phyloP scores from a whole-genome alignment of 2,329 filamentous ascomycete genomes.

The Monascus ruber region DNA sequence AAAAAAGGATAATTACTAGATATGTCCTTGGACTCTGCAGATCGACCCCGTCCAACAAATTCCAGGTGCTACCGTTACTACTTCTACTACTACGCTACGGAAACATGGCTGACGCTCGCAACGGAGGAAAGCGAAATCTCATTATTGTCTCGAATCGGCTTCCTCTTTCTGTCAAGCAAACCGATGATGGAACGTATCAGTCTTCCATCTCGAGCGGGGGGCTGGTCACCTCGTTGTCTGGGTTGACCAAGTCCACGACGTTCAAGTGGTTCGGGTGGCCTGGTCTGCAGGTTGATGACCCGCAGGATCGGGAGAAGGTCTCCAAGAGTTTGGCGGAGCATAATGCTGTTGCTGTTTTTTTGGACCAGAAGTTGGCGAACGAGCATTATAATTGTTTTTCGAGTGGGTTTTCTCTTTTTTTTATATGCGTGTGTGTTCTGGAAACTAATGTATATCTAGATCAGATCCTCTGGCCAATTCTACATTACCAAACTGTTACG shows the following conservation, averaged over 20 bases:
- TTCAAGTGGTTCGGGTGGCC: constrained; percentile 98
- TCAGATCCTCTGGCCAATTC: constrained; percentile 89
- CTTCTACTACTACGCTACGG: too few relatives aligned
- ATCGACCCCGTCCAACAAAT: too few relatives aligned
- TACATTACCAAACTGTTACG: constrained; percentile 93
- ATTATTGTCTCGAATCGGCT: constrained; percentile 83
- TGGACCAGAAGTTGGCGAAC: constrained; percentile 77
- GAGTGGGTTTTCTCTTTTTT: constrained; percentile 45
- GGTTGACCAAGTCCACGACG: constrained; percentile 73
- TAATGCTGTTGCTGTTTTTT: constrained; percentile 73
- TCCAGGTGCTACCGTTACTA: too few relatives aligned
- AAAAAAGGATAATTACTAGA: not conserved
- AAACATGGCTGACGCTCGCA: not conserved
- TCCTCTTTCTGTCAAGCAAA: constrained; percentile 81
- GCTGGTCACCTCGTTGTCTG: constrained; percentile 78
- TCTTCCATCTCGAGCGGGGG: constrained; percentile 88
- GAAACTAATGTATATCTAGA: constrained; percentile 40
- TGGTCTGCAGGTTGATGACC: constrained; percentile 71
- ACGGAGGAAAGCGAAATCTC: constrained; percentile 14
- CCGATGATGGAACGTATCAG: constrained; percentile 68
- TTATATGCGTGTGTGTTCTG: not conserved
- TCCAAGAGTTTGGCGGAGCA: constrained; percentile 65
- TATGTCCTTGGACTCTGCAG: too few relatives aligned
- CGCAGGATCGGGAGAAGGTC: constrained; percentile 55
- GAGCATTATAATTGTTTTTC: constrained; percentile 94